Evolutionary conservation across 805 yeast genomes (phyloP).

Genomic region (Nakazawaea pomicola): DNA sequence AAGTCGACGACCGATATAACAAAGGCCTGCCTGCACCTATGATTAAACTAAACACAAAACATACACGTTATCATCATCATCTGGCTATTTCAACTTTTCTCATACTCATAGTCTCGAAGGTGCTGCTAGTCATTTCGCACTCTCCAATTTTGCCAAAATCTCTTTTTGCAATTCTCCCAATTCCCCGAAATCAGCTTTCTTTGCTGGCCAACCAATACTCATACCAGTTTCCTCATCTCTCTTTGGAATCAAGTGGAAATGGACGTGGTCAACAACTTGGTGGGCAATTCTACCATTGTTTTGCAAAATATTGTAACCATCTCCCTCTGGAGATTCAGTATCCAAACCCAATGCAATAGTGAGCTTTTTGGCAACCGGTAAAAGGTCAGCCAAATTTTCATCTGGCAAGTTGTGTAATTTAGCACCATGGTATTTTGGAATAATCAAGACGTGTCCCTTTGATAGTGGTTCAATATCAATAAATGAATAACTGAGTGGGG

Average conservation of each 20-base stretch:
- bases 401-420: slow-evolving; percentile 91
- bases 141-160: slow-evolving; percentile 36
- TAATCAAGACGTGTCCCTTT: slow-evolving; percentile 81
- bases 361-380: slow-evolving; percentile 85
- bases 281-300: slow-evolving; percentile 95
- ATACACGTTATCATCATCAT: no score
- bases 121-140: background rate
- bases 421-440: slow-evolving; percentile 93
- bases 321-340: slow-evolving; percentile 56
- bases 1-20: no score
- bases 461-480: slow-evolving; percentile 92
- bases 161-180: slow-evolving; percentile 64
- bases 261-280: slow-evolving; percentile 94
- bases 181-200: slow-evolving; percentile 68
- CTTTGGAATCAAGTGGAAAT: slow-evolving; percentile 95
- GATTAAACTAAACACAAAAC: no score
- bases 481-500: slow-evolving; percentile 76
- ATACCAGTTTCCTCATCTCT: slow-evolving; percentile 68
- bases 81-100: background rate
- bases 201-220: slow-evolving; percentile 92
- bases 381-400: slow-evolving; percentile 77
- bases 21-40: no score
- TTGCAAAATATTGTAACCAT: slow-evolving; percentile 84
- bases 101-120: background rate
- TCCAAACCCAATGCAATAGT: slow-evolving; percentile 68